Base-by-base conservation (phyloP, 164 flowering plant species). In the Amborella trichopoda region DNA sequence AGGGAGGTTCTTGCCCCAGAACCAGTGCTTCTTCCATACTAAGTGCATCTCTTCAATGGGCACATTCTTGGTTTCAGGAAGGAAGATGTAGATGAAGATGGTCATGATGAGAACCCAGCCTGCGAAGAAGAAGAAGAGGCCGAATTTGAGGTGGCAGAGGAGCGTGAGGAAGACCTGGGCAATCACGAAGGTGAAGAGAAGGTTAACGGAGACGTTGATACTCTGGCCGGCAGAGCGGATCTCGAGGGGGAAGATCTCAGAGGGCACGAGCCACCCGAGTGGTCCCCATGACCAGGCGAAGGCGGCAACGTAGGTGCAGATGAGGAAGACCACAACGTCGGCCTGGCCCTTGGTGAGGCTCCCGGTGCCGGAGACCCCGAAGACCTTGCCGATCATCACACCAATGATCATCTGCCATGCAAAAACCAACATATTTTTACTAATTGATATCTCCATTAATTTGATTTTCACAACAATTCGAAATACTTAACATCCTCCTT, bases 261-360 rank as follows among this genome's bases (percentile, higher is more conserved):
- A 52, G 3, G 63, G 64, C 5, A 60, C 58, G 30, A 60, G 27
- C 64, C 64, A 60, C 12, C 54, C 58, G 22, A 60, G 47, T 2
- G 64, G 64, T 3, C 64, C 64, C 64, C 64, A 60, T 8, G 64
- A 60, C 54, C 54, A 53, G 9, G 64, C 64, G 18, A 60, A 60
- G 6, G 58, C 64, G 5, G 46, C 44, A 2, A 60, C 64, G 16
- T 60, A 60, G 36, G 16, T n/a, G 43, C 58, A 60, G 17, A 60
- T 60, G 20, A 60, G 36, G 46, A 43, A 4, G 21, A 60, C 18
- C 22, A 60, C 40, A 5, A 43, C 4, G 27, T 60, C 30, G 0
- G 58, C 52, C 8, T 13, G 20, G 18, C 28, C 57, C 43, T 40
- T 48, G 0, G 63, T 18, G 28, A 60, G 11, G 21, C 48, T 14